Base-by-base conservation (phyloP, 225 moss, liverwort and hornwort genomes). In the Physcomitrellopsis africana region DNA sequence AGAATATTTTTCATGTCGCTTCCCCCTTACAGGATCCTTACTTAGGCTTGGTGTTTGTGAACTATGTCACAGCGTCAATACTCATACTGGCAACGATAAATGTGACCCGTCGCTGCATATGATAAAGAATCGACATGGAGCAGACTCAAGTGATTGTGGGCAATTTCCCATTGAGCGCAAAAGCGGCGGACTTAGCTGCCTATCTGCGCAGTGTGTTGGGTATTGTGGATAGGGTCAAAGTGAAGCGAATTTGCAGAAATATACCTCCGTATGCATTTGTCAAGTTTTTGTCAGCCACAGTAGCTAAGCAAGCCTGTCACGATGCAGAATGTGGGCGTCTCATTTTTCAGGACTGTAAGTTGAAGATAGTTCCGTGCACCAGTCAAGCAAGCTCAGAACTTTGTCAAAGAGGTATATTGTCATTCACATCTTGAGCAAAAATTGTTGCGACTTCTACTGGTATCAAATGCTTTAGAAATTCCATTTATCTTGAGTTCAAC, bases 181-280 rank as follows among this genome's bases (percentile, higher is more conserved):
- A 0, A 51, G 78, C 89, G 15, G n/a, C 44, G 72, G 90, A 93
- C 32, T 74, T 99, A 53, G 82, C 80, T 58, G 27, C 37, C 0
- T 93, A 87, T 67, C 52, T 99, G 74, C 85, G 90, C 73, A 52
- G 12, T 32, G 69, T 43, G 48, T 79, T 97, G 47, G 97, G 97
- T 46, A 70, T 90, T 12, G 93, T 94, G 74, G 80, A 89, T 52
- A 79, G 86, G 73, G 93, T 93, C 63, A 99, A 71, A 81, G 78
- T 99, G 62, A 97, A 97, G 81, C 67, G 63, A 13, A 43, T 53
- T 6, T 19, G 54, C 10, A 76, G 68, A 42, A 69, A 60, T 54
- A 23, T 76, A 27, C 90, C 90, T 43, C 84, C 87, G 3, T 94
- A 99, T 76, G 97, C 94, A 41, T 99, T 94, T 23, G 94, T 94